Base-by-base conservation (phyloP, 495 filamentous ascomycete species). In the Penicillium coprophilum region DNA sequence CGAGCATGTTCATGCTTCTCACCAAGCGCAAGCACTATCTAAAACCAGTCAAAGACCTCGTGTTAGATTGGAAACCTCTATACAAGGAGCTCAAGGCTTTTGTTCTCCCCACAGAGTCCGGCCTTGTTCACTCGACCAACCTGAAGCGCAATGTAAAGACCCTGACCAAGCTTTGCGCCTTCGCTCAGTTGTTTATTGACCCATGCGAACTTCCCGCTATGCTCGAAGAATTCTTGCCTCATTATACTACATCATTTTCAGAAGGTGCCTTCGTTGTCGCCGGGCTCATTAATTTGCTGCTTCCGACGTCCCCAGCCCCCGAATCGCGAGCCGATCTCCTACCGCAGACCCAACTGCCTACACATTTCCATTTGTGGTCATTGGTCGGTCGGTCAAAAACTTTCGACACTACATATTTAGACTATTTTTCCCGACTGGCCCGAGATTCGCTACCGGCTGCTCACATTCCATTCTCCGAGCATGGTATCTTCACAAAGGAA, bases 21-120 rank as follows among this genome's bases (percentile, higher is more conserved):
- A 93, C 90, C 40, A 94, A 94, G 77, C 91, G 91, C 65, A 96
- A 96, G 71, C 94, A 99, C 72, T 96, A 97, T 66, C 82, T 99
- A 34, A 88, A 87, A 62, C 89, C 92, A 0, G 86, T 88, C 53
- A 87, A 90, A 60, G 95, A 99, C 63, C 76, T 99, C n/a, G 78
- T 78, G 11, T 74, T 99, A 48, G 92, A 97, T 69, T 99, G 94
- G 94, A 85, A 83, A 62, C 92, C 91, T 38, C 77, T 99, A 20
- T 97, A 86, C 83, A 88, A 90, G 57, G 92, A 97, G 66, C 70
- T 97, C 43, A 97, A 96, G 73, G 77, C 82, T 20, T 84, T 96
- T 60, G 91, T 97, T 11, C 75, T 99, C 15, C 95, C 94, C 0
- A 82, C 82, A 17, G 93, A 97, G 66, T 82, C 84, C 27, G 85